phyloP scores from a whole-genome alignment of 306 rosid genomes.

The Rosa persica region DNA sequence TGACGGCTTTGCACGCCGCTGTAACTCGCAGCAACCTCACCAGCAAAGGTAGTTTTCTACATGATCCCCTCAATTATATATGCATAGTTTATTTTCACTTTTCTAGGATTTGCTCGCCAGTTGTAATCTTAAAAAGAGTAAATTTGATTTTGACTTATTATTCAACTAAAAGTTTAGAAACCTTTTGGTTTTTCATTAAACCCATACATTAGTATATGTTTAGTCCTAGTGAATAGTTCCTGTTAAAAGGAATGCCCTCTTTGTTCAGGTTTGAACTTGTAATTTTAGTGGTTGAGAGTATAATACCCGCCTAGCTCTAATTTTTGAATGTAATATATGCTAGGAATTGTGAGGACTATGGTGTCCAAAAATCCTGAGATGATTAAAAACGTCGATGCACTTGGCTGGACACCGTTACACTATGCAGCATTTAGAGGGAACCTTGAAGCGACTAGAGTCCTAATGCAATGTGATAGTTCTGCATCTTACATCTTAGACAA shows the following conservation, averaged over 20 bases:
- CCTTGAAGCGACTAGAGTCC: background rate
- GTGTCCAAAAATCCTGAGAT: background rate
- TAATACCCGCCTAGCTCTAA: background rate
- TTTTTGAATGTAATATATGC: background rate
- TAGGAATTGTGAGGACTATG: slow-evolving; percentile 1
- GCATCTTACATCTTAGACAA: slow-evolving; percentile 3
- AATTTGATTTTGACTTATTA: too few relatives aligned
- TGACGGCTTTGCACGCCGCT: slow-evolving; percentile 29
- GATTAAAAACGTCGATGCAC: background rate
- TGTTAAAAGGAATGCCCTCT: too few relatives aligned
- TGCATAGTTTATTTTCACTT: background rate
- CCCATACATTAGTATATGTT: too few relatives aligned
- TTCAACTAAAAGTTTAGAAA: too few relatives aligned
- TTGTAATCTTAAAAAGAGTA: too few relatives aligned
- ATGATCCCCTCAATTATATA: background rate
- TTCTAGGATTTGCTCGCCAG: too few relatives aligned
- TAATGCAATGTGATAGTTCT: background rate
- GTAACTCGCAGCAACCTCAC: background rate
- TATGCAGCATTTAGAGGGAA: slow-evolving; percentile 23
- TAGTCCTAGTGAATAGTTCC: too few relatives aligned
- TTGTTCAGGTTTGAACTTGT: background rate
- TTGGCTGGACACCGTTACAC: slow-evolving; percentile 27
- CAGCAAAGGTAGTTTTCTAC: background rate
- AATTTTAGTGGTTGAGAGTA: background rate
- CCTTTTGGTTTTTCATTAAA: too few relatives aligned